phyloP scores from a whole-genome alignment of 495 filamentous ascomycete species.

The Peziza echinospora region DNA sequence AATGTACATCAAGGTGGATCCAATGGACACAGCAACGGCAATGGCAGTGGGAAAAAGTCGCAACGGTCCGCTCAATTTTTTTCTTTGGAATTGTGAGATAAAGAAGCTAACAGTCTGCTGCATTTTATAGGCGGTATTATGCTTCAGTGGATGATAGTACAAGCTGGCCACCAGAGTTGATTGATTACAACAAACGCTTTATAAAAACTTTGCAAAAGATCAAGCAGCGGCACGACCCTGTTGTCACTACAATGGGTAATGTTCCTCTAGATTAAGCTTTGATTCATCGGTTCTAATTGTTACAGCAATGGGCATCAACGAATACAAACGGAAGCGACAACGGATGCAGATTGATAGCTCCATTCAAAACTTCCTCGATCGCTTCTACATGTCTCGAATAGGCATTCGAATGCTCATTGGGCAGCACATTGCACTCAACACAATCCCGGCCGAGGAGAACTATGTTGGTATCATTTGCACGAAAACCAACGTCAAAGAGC shows the following conservation, averaged over 20 bases:
- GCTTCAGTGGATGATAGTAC: slow-evolving; percentile 68
- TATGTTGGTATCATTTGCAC: slow-evolving; percentile 99
- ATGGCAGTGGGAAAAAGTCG: slow-evolving; percentile 30
- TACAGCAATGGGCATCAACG: slow-evolving; percentile 87
- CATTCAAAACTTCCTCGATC: slow-evolving; percentile 89
- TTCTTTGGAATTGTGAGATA: no score
- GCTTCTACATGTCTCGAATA: slow-evolving; percentile 99
- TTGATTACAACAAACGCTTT: slow-evolving; percentile 84
- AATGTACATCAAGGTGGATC: no score
- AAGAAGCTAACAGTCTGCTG: slow-evolving; percentile 5
- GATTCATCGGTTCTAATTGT: not conserved
- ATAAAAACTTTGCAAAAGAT: slow-evolving; percentile 68
- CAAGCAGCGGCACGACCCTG: slow-evolving; percentile 87
- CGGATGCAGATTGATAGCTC: slow-evolving; percentile 95
- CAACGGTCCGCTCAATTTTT: not conserved
- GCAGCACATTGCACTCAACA: slow-evolving; percentile 89
- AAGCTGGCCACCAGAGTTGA: slow-evolving; percentile 86
- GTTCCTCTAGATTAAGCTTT: no score
- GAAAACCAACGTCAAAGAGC: slow-evolving; percentile 86
- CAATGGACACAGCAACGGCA: slow-evolving; percentile 30
- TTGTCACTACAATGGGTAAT: slow-evolving; percentile 61
- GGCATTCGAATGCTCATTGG: slow-evolving; percentile 98
- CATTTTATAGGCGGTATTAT: slow-evolving; percentile 51
- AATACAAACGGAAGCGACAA: slow-evolving; percentile 91
- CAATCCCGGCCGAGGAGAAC: slow-evolving; percentile 70